Percentiles rank a stretch among this genome's conserved stretches.
Evolutionary conservation across 2,329 filamentous ascomycete species (phyloP).

Genomic region (Lachnellula willkommii): DNA sequence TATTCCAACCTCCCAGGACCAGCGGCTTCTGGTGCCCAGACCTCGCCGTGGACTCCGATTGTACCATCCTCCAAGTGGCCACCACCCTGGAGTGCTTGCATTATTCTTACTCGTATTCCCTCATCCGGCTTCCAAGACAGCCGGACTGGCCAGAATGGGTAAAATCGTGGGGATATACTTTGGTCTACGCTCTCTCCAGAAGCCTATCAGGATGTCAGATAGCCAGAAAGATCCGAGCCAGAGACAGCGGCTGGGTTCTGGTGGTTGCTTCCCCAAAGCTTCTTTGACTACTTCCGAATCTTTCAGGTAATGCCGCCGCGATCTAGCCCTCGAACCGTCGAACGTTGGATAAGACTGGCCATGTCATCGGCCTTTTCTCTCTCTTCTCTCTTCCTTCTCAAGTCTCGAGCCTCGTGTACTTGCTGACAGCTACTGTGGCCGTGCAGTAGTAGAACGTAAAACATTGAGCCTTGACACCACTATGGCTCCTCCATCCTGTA

Average conservation of each 20-base stretch:
- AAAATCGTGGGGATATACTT: background rate
- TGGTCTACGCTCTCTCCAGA: background rate
- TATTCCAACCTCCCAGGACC: background rate
- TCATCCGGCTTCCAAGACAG: background rate
- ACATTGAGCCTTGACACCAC: background rate
- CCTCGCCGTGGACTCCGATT: background rate
- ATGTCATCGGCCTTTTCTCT: background rate
- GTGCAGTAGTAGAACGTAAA: background rate
- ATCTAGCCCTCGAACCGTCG: constrained; percentile 4
- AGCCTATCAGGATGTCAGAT: background rate
- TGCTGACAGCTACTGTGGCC: background rate
- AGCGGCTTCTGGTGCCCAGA: background rate
- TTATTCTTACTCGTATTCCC: background rate
- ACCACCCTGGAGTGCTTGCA: background rate
- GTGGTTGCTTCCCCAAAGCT: background rate
- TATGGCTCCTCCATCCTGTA: background rate
- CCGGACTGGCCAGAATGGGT: background rate
- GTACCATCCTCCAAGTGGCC: background rate
- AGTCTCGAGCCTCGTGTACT: background rate
- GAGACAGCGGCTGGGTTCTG: background rate
- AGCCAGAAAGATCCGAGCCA: background rate
- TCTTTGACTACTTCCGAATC: background rate
- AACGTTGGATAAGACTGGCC: constrained; percentile 7
- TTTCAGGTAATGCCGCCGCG: background rate
- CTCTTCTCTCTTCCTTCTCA: background rate